These are phyloP conservation scores for Laburnicola sp. DNA, from an alignment of 2,329 filamentous ascomycete species.

Conservation along the genomic window DNA sequence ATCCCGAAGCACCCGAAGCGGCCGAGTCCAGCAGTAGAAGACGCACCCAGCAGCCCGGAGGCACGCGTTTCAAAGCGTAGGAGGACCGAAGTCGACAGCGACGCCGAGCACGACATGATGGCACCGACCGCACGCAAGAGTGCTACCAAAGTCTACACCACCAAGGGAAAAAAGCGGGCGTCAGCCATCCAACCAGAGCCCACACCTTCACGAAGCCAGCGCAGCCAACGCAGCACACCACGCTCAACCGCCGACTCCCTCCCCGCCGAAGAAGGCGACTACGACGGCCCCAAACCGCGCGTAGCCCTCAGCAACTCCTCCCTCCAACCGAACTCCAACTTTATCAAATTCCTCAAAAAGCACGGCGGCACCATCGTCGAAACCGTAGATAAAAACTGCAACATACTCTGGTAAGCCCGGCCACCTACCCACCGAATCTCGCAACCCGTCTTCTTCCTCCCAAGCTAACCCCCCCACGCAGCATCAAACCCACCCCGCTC, in stretches of 20 bases:
- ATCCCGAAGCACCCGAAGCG: conserved; percentile 10
- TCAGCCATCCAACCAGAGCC: conserved; percentile 9
- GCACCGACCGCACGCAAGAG: conserved; percentile 2
- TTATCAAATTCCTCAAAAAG: conserved; percentile 41
- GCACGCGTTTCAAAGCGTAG: conserved; percentile 21
- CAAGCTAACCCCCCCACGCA: conserved; percentile 26
- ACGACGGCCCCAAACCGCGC: conserved; percentile 30
- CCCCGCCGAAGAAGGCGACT: conserved; percentile 17
- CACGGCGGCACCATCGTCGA: conserved; percentile 36
- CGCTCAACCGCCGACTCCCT: conserved; percentile 13
- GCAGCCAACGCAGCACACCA: conserved; percentile 26
- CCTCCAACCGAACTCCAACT: conserved; percentile 24
- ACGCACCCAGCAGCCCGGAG: conserved; percentile 2
- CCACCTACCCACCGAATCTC: too few relatives aligned
- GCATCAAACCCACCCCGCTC: conserved; percentile 46
- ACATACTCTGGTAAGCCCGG: conserved; percentile 42
- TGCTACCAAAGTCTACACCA: too few relatives aligned
- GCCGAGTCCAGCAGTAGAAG: background rate
- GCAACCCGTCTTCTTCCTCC: background rate
- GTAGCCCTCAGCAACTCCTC: conserved; percentile 42
- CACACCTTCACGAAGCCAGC: conserved; percentile 22
- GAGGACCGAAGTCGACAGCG: conserved; percentile 10
- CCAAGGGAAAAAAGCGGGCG: conserved; percentile 18
- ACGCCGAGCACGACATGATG: conserved; percentile 8
- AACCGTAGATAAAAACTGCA: conserved; percentile 36